Evolutionary conservation across 345 rosid genomes (phyloP), one percentile per base, ranked within the genome.

Genomic region (Clarkia xantiana): DNA sequence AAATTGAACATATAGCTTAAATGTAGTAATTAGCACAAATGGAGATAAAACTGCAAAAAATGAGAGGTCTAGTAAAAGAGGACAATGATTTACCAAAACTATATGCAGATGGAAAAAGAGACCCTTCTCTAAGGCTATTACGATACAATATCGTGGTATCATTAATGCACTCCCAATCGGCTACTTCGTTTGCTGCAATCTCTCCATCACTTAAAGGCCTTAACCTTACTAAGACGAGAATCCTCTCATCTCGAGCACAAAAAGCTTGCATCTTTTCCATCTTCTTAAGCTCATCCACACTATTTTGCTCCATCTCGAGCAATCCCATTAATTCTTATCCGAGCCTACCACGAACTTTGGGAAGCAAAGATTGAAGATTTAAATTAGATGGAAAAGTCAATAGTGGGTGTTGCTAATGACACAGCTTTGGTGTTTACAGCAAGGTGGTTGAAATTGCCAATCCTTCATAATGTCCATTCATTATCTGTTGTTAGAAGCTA

Each of bases 81-180:
- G 36, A 29, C 36, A 53, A 42, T 43, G 15, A 23, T 80, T 64
- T 72, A 91, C 98, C 98, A 66, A 91, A 91, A 44, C 81, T 40
- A 62, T 86, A 91, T 52, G 95, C 75, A 45, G 87, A 84, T 3
- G 98, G 98, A 71, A 80, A 91, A 6, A 91, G 76, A 20, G 87
- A 91, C 47, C 96, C 96, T 71, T 91, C 98, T 44, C 96, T 80
- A 52, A 91, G 83, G 23, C 85, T 84, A 72, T 91, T 91, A 56
- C 95, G 75, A 58, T 91, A 91, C 63, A 91, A 69, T 54, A 86
- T 70, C 17, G 96, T 75, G 44, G 78, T 72, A 41, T 80, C 81
- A 53, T 77, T 91, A 77, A 91, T 79, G 74, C 98, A 91, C 63
- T 91, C 98, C 98, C 98, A 91, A 51, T 91, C 98, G 0, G 87